A percentile compares a stretch with the other conserved stretches of the same genome.
Conservation (phyloP, 2,329 filamentous ascomycete species). For the Hypoxylon sp. region DNA sequence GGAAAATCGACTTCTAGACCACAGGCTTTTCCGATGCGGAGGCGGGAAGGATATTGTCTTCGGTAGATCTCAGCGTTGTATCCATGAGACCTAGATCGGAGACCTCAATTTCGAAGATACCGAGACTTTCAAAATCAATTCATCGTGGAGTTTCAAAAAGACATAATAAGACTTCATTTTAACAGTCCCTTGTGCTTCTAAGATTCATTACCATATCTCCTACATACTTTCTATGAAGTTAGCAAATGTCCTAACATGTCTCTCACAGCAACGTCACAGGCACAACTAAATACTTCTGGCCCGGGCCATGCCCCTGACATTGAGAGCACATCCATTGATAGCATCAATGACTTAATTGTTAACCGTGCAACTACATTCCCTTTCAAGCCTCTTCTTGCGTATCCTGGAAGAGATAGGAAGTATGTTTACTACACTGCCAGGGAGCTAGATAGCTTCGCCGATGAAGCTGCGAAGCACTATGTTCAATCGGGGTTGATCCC, state of each 20-base stretch:
- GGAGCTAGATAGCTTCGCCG: slow-evolving; percentile 33
- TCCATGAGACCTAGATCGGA: slow-evolving; percentile 5
- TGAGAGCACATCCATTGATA: slow-evolving; percentile 27
- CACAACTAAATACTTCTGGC: slow-evolving; percentile 1
- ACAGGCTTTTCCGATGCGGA: slow-evolving; percentile 19
- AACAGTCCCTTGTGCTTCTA: background rate
- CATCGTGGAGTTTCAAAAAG: background rate
- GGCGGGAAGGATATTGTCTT: slow-evolving; percentile 4
- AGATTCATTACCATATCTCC: background rate
- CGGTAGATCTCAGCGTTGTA: slow-evolving; percentile 18
- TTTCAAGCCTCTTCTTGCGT: slow-evolving; percentile 33
- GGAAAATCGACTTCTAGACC: slow-evolving; percentile 4
- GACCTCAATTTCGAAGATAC: background rate
- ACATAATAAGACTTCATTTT: slow-evolving; percentile 14
- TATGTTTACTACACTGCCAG: slow-evolving; percentile 34
- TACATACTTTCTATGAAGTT: background rate
- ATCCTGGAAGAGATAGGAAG: slow-evolving; percentile 24
- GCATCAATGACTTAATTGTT: slow-evolving; percentile 36
- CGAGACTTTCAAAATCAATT: slow-evolving; percentile 1
- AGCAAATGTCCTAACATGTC: slow-evolving; percentile 16
- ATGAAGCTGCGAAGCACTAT: slow-evolving; percentile 33
- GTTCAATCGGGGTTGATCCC: slow-evolving; percentile 24
- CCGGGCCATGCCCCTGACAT: background rate
- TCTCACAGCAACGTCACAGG: slow-evolving; percentile 26
- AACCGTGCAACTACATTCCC: slow-evolving; percentile 32